Conservation (phyloP, 108 stramenopile genomes). For the Pseudonitzschia delicatissima region DNA sequence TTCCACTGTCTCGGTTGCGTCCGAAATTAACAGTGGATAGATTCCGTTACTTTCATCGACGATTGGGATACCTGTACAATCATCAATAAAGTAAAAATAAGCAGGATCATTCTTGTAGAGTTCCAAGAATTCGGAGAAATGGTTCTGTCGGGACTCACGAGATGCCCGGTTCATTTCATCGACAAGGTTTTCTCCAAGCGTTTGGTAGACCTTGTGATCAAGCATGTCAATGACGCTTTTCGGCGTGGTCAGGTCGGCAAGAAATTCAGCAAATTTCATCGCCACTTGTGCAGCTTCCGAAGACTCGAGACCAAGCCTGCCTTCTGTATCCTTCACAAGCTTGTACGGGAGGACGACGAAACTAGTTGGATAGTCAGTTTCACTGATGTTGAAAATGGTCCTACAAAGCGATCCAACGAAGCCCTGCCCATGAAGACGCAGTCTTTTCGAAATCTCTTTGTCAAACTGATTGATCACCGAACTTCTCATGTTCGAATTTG, state of each 20-base stretch:
- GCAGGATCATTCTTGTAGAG: conserved; percentile 31
- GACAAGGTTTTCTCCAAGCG: conserved; percentile 15
- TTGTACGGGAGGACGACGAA: conserved; percentile 61
- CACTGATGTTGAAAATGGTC: conserved; percentile 41
- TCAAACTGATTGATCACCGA: conserved; percentile 22
- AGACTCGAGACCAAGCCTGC: conserved; percentile 36
- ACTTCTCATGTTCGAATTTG: neutral
- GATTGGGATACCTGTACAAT: conserved; percentile 43
- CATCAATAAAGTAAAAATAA: conserved; percentile 56
- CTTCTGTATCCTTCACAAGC: conserved; percentile 30
- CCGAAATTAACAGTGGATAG: conserved; percentile 39
- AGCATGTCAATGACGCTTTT: conserved; percentile 29
- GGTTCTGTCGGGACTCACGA: conserved; percentile 13
- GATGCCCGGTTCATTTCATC: conserved; percentile 18
- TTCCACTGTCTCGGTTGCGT: conserved; percentile 30
- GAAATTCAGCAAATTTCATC: conserved; percentile 43
- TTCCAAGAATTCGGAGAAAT: conserved; percentile 20
- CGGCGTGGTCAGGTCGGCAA: conserved; percentile 45
- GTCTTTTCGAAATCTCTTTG: conserved; percentile 1
- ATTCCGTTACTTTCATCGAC: conserved; percentile 9
- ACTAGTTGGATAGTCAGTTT: conserved; percentile 35
- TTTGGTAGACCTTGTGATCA: conserved; percentile 33
- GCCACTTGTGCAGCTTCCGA: conserved; percentile 36
- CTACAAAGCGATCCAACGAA: conserved; percentile 35
- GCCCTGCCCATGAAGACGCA: conserved; percentile 23